Evolutionary conservation across 2,329 filamentous ascomycete genomes (phyloP).

Genomic region (Coniosporium tulheliwenetii): DNA sequence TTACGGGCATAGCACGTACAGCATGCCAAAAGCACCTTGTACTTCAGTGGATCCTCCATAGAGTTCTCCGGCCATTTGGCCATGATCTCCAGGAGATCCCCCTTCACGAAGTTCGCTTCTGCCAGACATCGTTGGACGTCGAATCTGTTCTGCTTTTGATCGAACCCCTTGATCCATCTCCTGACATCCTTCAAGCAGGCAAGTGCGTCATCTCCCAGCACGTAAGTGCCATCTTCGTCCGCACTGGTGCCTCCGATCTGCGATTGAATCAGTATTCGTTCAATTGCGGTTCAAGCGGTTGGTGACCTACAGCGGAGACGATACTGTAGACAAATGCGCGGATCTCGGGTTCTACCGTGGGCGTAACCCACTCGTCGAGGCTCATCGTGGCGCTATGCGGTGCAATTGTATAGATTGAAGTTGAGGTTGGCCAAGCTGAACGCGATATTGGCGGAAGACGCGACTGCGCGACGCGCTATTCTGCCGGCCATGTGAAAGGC

Average conservation of each 20-base stretch:
- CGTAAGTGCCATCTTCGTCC: conserved; percentile 68
- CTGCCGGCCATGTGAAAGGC: too few species aligned
- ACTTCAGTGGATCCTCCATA: conserved; percentile 57
- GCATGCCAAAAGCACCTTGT: conserved; percentile 68
- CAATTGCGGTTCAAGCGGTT: conserved; percentile 11
- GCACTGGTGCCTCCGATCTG: conserved; percentile 74
- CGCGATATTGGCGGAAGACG: too few species aligned
- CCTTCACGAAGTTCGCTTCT: conserved; percentile 81
- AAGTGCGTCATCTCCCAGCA: conserved; percentile 82
- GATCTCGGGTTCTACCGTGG: conserved; percentile 73
- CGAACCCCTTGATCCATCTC: conserved; percentile 88
- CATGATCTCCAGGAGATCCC: conserved; percentile 80
- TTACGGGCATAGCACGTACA: conserved; percentile 22
- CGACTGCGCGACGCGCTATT: too few species aligned
- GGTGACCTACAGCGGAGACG: conserved; percentile 60
- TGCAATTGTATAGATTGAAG: too few species aligned
- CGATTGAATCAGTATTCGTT: conserved; percentile 1
- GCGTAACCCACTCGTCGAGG: conserved; percentile 31
- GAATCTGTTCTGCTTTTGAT: conserved; percentile 83
- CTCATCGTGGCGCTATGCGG: too few species aligned
- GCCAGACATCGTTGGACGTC: conserved; percentile 87
- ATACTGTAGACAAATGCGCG: conserved; percentile 87
- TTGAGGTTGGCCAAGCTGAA: too few species aligned
- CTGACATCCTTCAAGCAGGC: conserved; percentile 87
- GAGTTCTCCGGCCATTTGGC: conserved; percentile 63